Base-by-base conservation (phyloP, 768 basidiomycete species). In the Pilatotrama ljubarskyi region DNA sequence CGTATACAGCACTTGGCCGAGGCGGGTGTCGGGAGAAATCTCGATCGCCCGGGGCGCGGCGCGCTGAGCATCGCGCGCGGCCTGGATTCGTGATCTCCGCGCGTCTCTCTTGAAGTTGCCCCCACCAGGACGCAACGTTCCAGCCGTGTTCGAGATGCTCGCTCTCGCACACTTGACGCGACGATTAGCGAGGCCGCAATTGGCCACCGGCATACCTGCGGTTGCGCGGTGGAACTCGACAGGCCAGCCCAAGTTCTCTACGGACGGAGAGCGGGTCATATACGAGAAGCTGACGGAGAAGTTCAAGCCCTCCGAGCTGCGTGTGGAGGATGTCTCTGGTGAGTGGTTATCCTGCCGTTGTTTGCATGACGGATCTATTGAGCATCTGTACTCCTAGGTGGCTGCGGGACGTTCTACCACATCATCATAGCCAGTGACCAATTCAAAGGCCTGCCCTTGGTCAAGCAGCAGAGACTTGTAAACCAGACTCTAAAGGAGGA, bases 321-420 rank as follows among this genome's bases (percentile, higher is more conserved):
- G 85, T 61, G 95, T 98, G 2, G 87, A 95, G 76, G 96, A 99
- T 73, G 84, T 95, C n/a, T 98, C 95, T 25, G 96, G 96, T 95
- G 22, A 40, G 51, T 43, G 26, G 29, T 15, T n/a, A 6, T 36
- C 6, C 38, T 43, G n/a, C n/a, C n/a, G n/a, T n/a, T n/a, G n/a
- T n/a, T n/a, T n/a, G n/a, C n/a, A n/a, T n/a, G n/a, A n/a, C n/a
- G n/a, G n/a, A n/a, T n/a, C n/a, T n/a, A n/a, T n/a, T n/a, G n/a
- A n/a, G n/a, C 26, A 5, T 3, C 2, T 44, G 8, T 32, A 20
- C 46, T 5, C 11, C 17, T 53, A 97, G 96, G 95, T 54, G 97
- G 97, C 22, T 98, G 97, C 70, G 97, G 97, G n/a, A 82, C 87
- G 4, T 99, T 98, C 75, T 99, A 96, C 68, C 91, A 95, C 42